A percentile compares a stretch with the other conserved stretches of the same genome.
These are phyloP conservation scores for Hyphopichia pseudoburtonii DNA, from an alignment of 1,139 yeast species.

Conservation along the genomic window DNA sequence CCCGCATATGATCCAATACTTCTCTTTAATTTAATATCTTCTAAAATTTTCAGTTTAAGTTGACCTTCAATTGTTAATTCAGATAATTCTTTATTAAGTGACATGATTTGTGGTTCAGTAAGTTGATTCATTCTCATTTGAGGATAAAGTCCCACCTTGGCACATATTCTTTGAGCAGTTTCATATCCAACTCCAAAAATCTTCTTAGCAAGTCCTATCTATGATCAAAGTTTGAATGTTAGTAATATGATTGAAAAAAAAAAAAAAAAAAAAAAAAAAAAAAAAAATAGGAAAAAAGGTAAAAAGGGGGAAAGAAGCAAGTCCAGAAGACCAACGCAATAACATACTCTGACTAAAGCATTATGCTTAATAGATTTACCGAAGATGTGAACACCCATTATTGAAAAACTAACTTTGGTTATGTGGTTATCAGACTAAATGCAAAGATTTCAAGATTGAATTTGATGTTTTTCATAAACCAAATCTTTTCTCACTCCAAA, in stretches of 20 bases:
- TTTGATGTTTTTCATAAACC: not conserved
- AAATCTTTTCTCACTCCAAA: not conserved
- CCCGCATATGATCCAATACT: conserved; percentile 86
- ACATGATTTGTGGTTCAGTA: conserved; percentile 82
- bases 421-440: not conserved
- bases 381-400: conserved; percentile 78
- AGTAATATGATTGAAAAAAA: too few species aligned
- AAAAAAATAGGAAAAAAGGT: too few species aligned
- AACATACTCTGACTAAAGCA: conserved; percentile 42
- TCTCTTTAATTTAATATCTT: conserved; percentile 78
- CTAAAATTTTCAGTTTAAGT: conserved; percentile 72
- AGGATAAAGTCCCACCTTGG: conserved; percentile 89
- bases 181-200: conserved; percentile 82
- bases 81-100: conserved; percentile 83
- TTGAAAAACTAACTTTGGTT: not conserved
- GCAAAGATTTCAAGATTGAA: not conserved
- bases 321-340: conserved; percentile 12
- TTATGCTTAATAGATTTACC: conserved; percentile 68
- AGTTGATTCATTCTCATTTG: conserved; percentile 92
- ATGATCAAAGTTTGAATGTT: not conserved
- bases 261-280: too few species aligned
- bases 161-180: conserved; percentile 77
- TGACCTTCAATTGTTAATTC: conserved; percentile 84
- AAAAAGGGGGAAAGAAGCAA: too few species aligned
- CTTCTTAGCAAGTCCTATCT: conserved; percentile 76